Percentiles rank a stretch among this genome's conserved stretches.
These are phyloP conservation scores for Aspergillus ochraceus DNA, from an alignment of 2,329 filamentous ascomycete species.

Conservation along the genomic window DNA sequence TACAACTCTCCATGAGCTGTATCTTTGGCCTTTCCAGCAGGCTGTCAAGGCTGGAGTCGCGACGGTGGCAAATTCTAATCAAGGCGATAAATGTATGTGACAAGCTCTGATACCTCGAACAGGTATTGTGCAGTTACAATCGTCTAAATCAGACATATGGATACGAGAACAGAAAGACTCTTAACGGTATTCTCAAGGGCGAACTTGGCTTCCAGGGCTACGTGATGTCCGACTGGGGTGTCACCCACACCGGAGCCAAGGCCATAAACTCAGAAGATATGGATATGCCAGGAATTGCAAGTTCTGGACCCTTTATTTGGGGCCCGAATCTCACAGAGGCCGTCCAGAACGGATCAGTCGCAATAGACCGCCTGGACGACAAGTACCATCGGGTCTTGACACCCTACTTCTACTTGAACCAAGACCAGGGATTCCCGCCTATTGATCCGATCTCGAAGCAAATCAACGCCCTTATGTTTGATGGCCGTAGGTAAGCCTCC, in stretches of 20 bases:
- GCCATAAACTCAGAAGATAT: slow-evolving; percentile 44
- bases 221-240: slow-evolving; percentile 48
- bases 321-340: slow-evolving; percentile 50
- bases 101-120: slow-evolving; percentile 14
- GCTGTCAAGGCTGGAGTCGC: slow-evolving; percentile 65
- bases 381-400: slow-evolving; percentile 50
- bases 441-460: slow-evolving; percentile 34
- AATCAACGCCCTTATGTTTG: slow-evolving; percentile 33
- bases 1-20: slow-evolving; percentile 72
- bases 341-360: slow-evolving; percentile 51
- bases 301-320: slow-evolving; percentile 16
- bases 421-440: slow-evolving; percentile 46
- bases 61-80: slow-evolving; percentile 21
- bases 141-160: slow-evolving; percentile 49
- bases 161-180: slow-evolving; percentile 48
- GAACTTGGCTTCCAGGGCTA: slow-evolving; percentile 54
- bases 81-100: no score
- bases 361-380: slow-evolving; percentile 45
- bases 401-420: slow-evolving; percentile 46
- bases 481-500: no score
- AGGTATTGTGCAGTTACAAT: slow-evolving; percentile 42
- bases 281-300: slow-evolving; percentile 69
- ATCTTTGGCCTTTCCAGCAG: slow-evolving; percentile 75
- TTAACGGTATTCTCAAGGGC: slow-evolving; percentile 50
- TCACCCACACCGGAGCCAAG: slow-evolving; percentile 46